Conservation (phyloP, 2,329 filamentous ascomycete genomes). For the Phyllosticta capitalensis region DNA sequence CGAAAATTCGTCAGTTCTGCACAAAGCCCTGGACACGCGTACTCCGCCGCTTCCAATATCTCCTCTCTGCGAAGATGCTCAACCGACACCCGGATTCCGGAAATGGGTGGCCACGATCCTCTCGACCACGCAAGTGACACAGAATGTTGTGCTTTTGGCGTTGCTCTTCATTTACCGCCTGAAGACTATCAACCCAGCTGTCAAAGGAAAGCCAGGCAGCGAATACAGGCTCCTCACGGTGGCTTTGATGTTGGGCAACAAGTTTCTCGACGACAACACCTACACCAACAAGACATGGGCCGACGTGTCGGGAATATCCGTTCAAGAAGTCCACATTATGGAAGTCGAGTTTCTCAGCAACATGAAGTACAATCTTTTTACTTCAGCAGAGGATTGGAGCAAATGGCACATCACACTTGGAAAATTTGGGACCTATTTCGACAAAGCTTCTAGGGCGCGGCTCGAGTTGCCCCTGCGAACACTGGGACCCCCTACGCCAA, state of each 20-base stretch:
- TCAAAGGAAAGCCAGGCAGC: constrained; percentile 85
- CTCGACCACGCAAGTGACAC: constrained; percentile 89
- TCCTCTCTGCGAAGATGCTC: constrained; percentile 59
- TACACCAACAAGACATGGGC: constrained; percentile 99
- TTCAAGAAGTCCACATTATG: constrained; percentile 96
- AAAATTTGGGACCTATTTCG: constrained; percentile 75
- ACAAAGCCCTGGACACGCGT: constrained; percentile 57
- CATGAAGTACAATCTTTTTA: constrained; percentile 88
- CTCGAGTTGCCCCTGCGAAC: constrained; percentile 31
- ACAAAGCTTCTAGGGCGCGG: constrained; percentile 50
- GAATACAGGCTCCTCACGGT: constrained; percentile 90
- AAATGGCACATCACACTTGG: constrained; percentile 77
- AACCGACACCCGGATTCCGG: constrained; percentile 69
- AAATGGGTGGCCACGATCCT: constrained; percentile 92
- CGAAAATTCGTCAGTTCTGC: constrained; percentile 71
- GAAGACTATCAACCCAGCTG: constrained; percentile 79
- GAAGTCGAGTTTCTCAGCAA: constrained; percentile 99
- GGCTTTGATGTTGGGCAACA: constrained; percentile 95
- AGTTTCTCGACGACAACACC: constrained; percentile 97
- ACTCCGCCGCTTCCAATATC: constrained; percentile 35
- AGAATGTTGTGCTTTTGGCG: constrained; percentile 86
- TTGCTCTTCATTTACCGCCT: constrained; percentile 87
- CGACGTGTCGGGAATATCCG: constrained; percentile 88
- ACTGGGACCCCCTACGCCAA: constrained; percentile 23
- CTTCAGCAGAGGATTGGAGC: constrained; percentile 77